A percentile compares a stretch with the other conserved stretches of the same genome.
phyloP scores from a whole-genome alignment of 495 filamentous ascomycete species.

The Penicillium coffeae region DNA sequence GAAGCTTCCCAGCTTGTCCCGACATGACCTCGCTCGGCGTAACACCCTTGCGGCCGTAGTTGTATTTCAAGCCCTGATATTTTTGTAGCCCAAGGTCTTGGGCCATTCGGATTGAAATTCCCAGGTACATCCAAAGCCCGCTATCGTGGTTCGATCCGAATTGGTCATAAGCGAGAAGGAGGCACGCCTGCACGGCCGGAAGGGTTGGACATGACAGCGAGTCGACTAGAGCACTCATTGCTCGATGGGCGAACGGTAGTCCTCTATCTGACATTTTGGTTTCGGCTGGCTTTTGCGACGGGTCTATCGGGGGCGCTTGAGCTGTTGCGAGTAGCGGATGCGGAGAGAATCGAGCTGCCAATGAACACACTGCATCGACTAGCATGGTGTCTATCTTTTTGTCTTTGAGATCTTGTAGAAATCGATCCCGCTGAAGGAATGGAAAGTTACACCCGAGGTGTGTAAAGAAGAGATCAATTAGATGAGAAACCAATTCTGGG shows the following conservation, averaged over 20 bases:
- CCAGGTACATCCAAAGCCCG: constrained; percentile 86
- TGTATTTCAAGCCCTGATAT: constrained; percentile 66
- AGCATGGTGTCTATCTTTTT: constrained; percentile 79
- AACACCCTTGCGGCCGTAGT: constrained; percentile 53
- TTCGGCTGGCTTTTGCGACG: constrained; percentile 31
- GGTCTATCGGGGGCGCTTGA: constrained; percentile 48
- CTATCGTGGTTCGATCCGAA: constrained; percentile 84
- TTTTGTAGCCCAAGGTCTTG: constrained; percentile 81
- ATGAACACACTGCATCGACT: constrained; percentile 78
- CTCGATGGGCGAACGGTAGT: constrained; percentile 71
- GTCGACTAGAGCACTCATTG: constrained; percentile 69
- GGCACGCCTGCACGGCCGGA: constrained; percentile 71
- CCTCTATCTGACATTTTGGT: constrained; percentile 52
- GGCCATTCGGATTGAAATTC: constrained; percentile 80
- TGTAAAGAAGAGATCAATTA: constrained; percentile 73
- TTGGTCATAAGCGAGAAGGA: constrained; percentile 79
- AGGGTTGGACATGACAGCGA: constrained; percentile 75
- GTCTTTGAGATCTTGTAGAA: constrained; percentile 65
- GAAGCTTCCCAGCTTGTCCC: constrained; percentile 38
- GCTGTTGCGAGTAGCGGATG: constrained; percentile 58
- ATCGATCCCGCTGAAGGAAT: constrained; percentile 67
- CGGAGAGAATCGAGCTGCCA: constrained; percentile 77
- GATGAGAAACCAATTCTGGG: constrained; percentile 65
- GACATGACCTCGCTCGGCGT: constrained; percentile 50
- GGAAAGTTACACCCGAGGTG: constrained; percentile 80